Conservation (phyloP, 108 stramenopile species). For the Cafeteria roenbergensis region DNA sequence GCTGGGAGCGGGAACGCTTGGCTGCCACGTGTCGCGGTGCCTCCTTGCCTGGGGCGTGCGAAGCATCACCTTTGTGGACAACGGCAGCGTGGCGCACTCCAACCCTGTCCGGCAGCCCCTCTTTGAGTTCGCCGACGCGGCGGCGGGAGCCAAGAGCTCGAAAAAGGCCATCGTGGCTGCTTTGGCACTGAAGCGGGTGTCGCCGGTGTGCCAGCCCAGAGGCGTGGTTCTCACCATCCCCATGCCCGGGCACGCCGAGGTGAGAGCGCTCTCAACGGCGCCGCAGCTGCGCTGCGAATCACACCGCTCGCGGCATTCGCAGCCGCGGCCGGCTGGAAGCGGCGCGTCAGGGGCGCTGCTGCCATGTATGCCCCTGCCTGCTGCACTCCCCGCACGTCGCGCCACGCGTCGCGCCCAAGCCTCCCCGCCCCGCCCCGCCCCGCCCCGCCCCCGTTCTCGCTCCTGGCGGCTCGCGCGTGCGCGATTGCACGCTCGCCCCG, state of each 20-base stretch:
- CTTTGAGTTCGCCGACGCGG: conserved; percentile 75
- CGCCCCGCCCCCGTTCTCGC: no score
- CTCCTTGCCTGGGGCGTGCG: conserved; percentile 92
- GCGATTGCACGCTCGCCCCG: no score
- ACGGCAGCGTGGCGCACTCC: conserved; percentile 76
- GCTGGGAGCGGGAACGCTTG: conserved; percentile 90
- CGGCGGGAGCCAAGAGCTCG: conserved; percentile 49
- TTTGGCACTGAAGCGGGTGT: conserved; percentile 54
- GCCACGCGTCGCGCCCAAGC: no score
- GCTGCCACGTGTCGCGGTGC: conserved; percentile 76
- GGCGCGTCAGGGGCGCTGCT: no score
- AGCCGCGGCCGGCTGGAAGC: no score
- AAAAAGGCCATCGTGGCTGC: conserved; percentile 82
- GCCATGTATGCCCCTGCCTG: no score
- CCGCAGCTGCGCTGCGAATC: no score
- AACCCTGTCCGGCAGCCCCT: conserved; percentile 91
- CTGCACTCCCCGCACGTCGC: no score
- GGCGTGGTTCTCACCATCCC: conserved; percentile 75
- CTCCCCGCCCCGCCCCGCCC: no score
- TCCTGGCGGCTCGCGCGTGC: no score
- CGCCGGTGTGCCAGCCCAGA: conserved; percentile 57
- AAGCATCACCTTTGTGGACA: conserved; percentile 79
- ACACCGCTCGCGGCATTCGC: no score
- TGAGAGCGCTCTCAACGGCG: conserved; percentile 23
- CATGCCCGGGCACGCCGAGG: conserved; percentile 87